Conservation (phyloP, 768 basidiomycete species). For the Brasilioporus rufonigricans region DNA sequence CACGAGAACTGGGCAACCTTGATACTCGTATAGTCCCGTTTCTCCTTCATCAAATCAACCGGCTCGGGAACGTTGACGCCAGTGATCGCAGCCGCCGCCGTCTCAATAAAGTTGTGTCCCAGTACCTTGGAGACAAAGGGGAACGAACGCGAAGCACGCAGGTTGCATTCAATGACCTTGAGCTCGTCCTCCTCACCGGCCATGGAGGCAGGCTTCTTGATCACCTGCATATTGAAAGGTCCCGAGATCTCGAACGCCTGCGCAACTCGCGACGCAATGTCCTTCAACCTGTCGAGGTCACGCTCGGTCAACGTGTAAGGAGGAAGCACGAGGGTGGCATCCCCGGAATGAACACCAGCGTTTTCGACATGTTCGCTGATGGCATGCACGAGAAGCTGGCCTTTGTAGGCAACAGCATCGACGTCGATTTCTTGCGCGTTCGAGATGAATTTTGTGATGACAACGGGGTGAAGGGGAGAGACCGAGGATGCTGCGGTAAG, state of each 20-base stretch:
- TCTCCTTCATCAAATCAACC: slow-evolving; percentile 85
- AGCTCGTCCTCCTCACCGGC: slow-evolving; percentile 61
- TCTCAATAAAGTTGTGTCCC: slow-evolving; percentile 95
- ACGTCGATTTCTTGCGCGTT: slow-evolving; percentile 97
- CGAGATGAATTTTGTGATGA: slow-evolving; percentile 99
- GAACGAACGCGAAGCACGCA: slow-evolving; percentile 97
- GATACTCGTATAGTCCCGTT: slow-evolving; percentile 90
- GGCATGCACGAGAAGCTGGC: slow-evolving; percentile 89
- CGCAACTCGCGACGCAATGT: slow-evolving; percentile 93
- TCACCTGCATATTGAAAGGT: slow-evolving; percentile 99
- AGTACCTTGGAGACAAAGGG: slow-evolving; percentile 99
- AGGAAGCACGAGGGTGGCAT: slow-evolving; percentile 95
- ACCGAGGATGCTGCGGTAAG: slow-evolving; percentile 94
- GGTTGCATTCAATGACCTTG: slow-evolving; percentile 98
- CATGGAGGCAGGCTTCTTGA: slow-evolving; percentile 65
- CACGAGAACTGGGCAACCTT: slow-evolving; percentile 99
- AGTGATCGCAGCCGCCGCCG: slow-evolving; percentile 85
- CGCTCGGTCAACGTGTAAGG: slow-evolving; percentile 74
- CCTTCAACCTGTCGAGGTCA: slow-evolving; percentile 88
- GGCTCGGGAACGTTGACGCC: slow-evolving; percentile 86
- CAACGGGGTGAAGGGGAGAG: slow-evolving; percentile 95
- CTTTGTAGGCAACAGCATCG: slow-evolving; percentile 93
- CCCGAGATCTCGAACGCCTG: slow-evolving; percentile 95
- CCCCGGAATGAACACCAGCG: slow-evolving; percentile 97
- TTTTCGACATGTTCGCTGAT: slow-evolving; percentile 99